Evolutionary conservation across 2,329 filamentous ascomycete genomes (phyloP).

Genomic region (Aspergillus arachidicola): DNA sequence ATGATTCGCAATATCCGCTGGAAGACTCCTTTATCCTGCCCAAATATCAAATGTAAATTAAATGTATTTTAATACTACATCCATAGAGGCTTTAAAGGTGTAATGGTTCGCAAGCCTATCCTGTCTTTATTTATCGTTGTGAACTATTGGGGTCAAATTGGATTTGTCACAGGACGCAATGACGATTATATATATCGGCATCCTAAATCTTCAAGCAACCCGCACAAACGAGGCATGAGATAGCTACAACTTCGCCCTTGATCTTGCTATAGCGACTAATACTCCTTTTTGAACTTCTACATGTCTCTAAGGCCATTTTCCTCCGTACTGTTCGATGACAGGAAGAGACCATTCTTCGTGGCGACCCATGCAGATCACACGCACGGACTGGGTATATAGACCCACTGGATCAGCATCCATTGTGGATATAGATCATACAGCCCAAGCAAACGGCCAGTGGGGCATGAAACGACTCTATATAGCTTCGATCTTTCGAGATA

Average conservation of each 20-base stretch:
- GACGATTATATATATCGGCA: not conserved
- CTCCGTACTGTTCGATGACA: not conserved
- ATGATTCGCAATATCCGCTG: too few relatives aligned
- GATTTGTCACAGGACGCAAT: too few relatives aligned
- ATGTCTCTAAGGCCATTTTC: not conserved
- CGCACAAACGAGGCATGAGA: not conserved
- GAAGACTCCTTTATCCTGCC: too few relatives aligned
- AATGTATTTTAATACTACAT: too few relatives aligned
- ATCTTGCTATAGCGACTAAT: not conserved
- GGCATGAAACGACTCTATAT: too few relatives aligned
- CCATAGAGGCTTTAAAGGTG: rapidly evolving
- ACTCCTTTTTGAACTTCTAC: not conserved
- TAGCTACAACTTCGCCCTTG: too few relatives aligned
- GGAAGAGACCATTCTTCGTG: not conserved
- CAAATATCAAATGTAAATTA: too few relatives aligned
- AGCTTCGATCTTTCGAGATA: too few relatives aligned
- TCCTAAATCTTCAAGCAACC: rapidly evolving
- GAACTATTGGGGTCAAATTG: too few relatives aligned
- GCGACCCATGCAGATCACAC: not conserved
- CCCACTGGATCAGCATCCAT: not conserved
- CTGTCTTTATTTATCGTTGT: too few relatives aligned
- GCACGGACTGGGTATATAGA: not conserved
- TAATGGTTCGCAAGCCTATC: too few relatives aligned
- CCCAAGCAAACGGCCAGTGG: too few relatives aligned
- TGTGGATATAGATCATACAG: not conserved